Conservation (phyloP, 2,329 filamentous ascomycete species). For the Cryphonectria radicalis region DNA sequence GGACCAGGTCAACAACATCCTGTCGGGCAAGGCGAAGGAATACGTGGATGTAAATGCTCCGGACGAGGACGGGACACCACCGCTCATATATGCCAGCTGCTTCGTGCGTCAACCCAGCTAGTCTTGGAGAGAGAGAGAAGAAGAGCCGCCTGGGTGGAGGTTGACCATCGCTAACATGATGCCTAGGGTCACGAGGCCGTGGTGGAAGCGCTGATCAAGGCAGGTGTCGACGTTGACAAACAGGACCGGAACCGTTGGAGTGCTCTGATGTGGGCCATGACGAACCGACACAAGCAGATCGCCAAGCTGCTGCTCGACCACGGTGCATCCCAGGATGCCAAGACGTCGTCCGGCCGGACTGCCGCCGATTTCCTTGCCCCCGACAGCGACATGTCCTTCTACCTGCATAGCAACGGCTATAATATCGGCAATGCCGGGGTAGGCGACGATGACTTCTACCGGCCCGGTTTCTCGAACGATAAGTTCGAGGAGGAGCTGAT, state of each 20-base stretch:
- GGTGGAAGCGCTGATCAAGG: constrained; percentile 80
- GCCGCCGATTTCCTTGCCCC: constrained; percentile 95
- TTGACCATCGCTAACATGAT: constrained; percentile 29
- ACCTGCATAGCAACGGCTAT: constrained; percentile 93
- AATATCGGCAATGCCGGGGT: constrained; percentile 80
- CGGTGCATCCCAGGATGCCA: constrained; percentile 92
- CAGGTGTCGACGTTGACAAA: constrained; percentile 85
- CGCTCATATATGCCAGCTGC: constrained; percentile 95
- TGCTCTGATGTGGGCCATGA: constrained; percentile 99
- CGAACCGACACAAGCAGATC: constrained; percentile 94
- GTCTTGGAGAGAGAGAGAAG: neutral
- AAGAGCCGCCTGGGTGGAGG: neutral
- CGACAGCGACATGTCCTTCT: constrained; percentile 95
- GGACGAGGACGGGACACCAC: constrained; percentile 95
- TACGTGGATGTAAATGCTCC: constrained; percentile 85
- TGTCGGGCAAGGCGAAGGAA: constrained; percentile 72
- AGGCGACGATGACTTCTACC: constrained; percentile 85
- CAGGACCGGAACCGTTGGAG: constrained; percentile 98
- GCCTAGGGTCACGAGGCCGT: constrained; percentile 82
- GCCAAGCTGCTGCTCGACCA: constrained; percentile 91
- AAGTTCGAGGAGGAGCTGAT: constrained; percentile 97
- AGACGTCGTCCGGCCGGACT: constrained; percentile 90
- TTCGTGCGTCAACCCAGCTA: constrained; percentile 66
- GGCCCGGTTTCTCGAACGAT: constrained; percentile 87
- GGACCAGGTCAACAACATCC: constrained; percentile 74